These are phyloP conservation scores for Acacia melanoxylon DNA, from an alignment of 306 rosid genomes.

Conservation along the genomic window DNA sequence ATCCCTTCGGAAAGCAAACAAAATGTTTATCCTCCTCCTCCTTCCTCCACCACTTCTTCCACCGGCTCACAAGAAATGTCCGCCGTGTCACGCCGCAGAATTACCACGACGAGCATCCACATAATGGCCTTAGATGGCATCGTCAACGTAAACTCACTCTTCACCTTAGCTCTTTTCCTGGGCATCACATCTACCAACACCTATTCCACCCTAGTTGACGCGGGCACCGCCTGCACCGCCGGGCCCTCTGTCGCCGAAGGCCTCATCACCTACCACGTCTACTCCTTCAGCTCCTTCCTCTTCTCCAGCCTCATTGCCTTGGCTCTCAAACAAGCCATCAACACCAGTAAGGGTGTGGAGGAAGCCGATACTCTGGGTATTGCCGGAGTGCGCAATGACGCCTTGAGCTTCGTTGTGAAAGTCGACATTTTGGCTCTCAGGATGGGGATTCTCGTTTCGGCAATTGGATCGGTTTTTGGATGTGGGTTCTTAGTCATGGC, in stretches of 20 bases:
- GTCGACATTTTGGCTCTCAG: slow-evolving; percentile 53
- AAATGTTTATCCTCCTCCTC: background rate
- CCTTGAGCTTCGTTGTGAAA: slow-evolving; percentile 32
- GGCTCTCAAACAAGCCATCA: slow-evolving; percentile 77
- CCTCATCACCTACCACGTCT: slow-evolving; percentile 66
- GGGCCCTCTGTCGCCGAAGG: slow-evolving; percentile 44
- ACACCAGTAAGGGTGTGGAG: slow-evolving; percentile 15
- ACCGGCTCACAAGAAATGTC: slow-evolving; percentile 41
- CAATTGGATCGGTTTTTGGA: slow-evolving; percentile 70
- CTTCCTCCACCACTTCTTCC: background rate
- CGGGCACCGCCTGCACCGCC: slow-evolving; percentile 43
- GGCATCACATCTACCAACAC: slow-evolving; percentile 64
- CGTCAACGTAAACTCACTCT: slow-evolving; percentile 85
- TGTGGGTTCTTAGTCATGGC: slow-evolving; percentile 87
- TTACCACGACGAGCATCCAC: slow-evolving; percentile 63
- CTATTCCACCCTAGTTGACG: slow-evolving; percentile 34
- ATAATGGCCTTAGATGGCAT: slow-evolving; percentile 84
- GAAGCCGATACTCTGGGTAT: background rate
- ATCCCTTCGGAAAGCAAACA: background rate
- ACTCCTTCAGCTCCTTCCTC: slow-evolving; percentile 91
- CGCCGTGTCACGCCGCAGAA: slow-evolving; percentile 38
- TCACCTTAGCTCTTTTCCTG: slow-evolving; percentile 79
- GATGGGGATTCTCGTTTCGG: slow-evolving; percentile 68
- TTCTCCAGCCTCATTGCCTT: slow-evolving; percentile 88
- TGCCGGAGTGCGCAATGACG: slow-evolving; percentile 1